A percentile compares a stretch with the other conserved stretches of the same genome.
phyloP scores from a whole-genome alignment of 306 rosid genomes.

The Glycine tomentella region DNA sequence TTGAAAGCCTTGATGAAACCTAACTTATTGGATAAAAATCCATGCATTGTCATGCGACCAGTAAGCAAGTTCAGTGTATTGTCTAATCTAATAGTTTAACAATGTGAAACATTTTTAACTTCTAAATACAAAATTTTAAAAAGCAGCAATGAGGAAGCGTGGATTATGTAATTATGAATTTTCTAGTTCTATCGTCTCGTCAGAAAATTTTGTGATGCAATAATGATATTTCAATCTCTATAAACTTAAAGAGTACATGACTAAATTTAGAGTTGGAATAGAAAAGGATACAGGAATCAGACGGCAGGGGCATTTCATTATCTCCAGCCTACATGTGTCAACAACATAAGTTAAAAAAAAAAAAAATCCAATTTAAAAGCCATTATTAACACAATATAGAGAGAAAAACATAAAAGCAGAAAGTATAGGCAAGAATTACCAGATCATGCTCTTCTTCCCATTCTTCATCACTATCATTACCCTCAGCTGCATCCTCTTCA shows the following conservation, averaged over 20 bases:
- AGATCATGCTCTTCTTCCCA: conserved; percentile 66
- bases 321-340: conserved; percentile 69
- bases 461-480: conserved; percentile 68
- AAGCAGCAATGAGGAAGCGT: conserved; percentile 1
- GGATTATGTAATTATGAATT: background rate
- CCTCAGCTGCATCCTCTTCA: conserved; percentile 64
- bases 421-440: conserved; percentile 50
- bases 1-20: background rate
- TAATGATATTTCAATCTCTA: conserved; percentile 26
- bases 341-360: conserved; percentile 45
- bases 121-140: background rate
- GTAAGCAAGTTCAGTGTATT: background rate
- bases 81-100: background rate
- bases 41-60: no score
- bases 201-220: background rate
- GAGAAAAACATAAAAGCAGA: conserved; percentile 33
- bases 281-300: conserved; percentile 73
- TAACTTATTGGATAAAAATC: background rate
- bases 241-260: conserved; percentile 2
- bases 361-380: conserved; percentile 33
- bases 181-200: background rate
- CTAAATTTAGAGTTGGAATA: conserved; percentile 31
- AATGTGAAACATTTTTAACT: background rate
- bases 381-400: conserved; percentile 1
- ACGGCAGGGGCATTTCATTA: conserved; percentile 61